Conservation (phyloP, 768 basidiomycete species). For the Naganishia vishniacii region DNA sequence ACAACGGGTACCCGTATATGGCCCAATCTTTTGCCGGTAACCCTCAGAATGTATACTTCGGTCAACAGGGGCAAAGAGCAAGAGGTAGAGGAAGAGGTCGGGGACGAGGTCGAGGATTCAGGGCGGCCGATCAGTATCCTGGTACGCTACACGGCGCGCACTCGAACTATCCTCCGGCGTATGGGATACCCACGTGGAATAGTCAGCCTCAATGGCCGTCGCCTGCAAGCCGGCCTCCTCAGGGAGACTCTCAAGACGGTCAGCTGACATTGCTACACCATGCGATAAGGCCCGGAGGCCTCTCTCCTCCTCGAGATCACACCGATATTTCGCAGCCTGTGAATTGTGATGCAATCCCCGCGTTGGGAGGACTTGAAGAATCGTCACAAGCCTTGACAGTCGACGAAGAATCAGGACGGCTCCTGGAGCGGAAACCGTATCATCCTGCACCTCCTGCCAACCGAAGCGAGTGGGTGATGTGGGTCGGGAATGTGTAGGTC, state of each 20-base stretch:
- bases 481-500: constrained; percentile 74
- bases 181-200: not conserved
- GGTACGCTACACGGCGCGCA: not conserved
- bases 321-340: no score
- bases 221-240: no score
- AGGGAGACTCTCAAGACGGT: no score
- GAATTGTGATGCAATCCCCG: not conserved
- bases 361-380: not conserved
- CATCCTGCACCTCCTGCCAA: constrained; percentile 52
- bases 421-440: constrained; percentile 40
- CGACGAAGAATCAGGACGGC: not conserved
- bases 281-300: no score
- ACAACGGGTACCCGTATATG: not conserved
- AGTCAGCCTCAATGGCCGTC: no score
- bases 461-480: constrained; percentile 90
- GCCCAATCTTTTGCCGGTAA: not conserved
- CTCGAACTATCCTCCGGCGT: not conserved
- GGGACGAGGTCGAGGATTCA: not conserved
- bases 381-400: not conserved
- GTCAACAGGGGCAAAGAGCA: not conserved
- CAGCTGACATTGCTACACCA: no score
- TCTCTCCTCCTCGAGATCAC: no score
- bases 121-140: not conserved
- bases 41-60: not conserved
- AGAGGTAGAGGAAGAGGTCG: not conserved